A percentile compares a stretch with the other conserved stretches of the same genome.
Conservation (phyloP, 768 basidiomycete genomes). For the Lyophyllum shimeji region DNA sequence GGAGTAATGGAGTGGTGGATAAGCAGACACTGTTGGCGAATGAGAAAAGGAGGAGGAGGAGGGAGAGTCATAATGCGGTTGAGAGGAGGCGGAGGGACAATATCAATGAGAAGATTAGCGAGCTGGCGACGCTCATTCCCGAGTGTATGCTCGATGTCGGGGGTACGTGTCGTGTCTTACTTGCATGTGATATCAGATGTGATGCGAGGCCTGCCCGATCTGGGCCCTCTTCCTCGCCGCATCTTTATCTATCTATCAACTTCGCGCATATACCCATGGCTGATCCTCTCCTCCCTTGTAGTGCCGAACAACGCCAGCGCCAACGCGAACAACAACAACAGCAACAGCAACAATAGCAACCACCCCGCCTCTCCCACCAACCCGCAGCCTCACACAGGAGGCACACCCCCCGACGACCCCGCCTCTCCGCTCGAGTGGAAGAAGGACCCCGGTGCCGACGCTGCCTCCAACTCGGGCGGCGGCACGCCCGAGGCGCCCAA, state of each 20-base stretch:
- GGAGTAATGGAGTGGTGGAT: constrained; percentile 23
- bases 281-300: neutral
- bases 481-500: constrained; percentile 5
- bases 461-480: constrained; percentile 10
- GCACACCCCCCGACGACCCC: constrained; percentile 11
- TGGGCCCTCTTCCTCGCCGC: neutral
- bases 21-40: constrained; percentile 65
- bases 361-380: constrained; percentile 6
- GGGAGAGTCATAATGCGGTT: constrained; percentile 92
- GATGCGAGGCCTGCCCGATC: no score
- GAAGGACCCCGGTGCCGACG: constrained; percentile 3
- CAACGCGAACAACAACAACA: no score
- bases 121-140: constrained; percentile 86
- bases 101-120: constrained; percentile 94
- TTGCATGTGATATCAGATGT: neutral
- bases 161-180: constrained; percentile 7
- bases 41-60: constrained; percentile 77
- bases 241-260: neutral
- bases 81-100: constrained; percentile 86
- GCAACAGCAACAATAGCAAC: no score
- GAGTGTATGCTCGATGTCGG: constrained; percentile 72
- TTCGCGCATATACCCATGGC: neutral
- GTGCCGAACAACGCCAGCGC: neutral
- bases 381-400: neutral
- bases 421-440: constrained; percentile 16